phyloP scores from a whole-genome alignment of 495 filamentous ascomycete species.

The Bacidia gigantensis region DNA sequence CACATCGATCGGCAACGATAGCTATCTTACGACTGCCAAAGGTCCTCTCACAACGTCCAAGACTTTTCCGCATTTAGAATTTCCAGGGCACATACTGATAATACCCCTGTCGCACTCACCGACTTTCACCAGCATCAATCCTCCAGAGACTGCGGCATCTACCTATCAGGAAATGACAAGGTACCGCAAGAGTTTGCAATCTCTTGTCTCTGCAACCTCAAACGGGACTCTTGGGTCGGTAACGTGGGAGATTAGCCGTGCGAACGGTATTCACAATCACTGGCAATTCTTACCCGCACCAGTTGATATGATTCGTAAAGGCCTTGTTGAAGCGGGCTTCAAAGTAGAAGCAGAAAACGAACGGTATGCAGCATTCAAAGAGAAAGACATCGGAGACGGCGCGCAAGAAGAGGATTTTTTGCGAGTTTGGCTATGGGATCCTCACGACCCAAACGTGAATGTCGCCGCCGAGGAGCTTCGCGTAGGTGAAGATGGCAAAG shows the following conservation, averaged over 20 bases:
- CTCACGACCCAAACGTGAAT: constrained; percentile 17
- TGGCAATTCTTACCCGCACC: constrained; percentile 90
- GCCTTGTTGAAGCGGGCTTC: constrained; percentile 71
- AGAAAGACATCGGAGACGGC: constrained; percentile 25
- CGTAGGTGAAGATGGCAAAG: constrained; percentile 18
- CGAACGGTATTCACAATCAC: constrained; percentile 67
- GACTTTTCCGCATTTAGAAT: constrained; percentile 56
- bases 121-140: constrained; percentile 46
- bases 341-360: constrained; percentile 69
- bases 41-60: constrained; percentile 61
- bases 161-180: constrained; percentile 67
- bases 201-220: constrained; percentile 43
- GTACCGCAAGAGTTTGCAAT: constrained; percentile 58
- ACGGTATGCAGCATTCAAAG: constrained; percentile 43
- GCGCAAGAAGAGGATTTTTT: constrained; percentile 59
- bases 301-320: constrained; percentile 43
- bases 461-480: constrained; percentile 22
- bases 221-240: constrained; percentile 56
- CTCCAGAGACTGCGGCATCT: constrained; percentile 33
- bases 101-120: constrained; percentile 71
- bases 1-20: constrained; percentile 67
- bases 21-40: constrained; percentile 84
- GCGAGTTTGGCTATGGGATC: constrained; percentile 65
- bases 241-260: constrained; percentile 78
- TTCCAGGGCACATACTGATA: constrained; percentile 79